Evolutionary conservation across 2,329 filamentous ascomycete genomes (phyloP).

Genomic region (Colletotrichum sp.): DNA sequence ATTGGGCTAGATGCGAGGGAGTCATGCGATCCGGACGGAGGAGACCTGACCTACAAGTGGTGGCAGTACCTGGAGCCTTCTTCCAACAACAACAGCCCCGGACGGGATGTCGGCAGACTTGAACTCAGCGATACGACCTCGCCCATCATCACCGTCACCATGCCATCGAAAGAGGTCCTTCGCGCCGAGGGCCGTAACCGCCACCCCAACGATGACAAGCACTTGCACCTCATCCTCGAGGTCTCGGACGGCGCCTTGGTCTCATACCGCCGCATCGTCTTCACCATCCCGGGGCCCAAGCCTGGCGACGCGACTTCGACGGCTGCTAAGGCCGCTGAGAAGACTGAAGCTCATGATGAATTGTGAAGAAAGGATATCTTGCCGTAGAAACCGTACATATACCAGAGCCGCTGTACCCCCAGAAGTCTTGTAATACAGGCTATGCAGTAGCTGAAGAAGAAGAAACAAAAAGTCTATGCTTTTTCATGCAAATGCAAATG

Average conservation of each 20-base stretch:
- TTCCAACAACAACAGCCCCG: slow-evolving; percentile 7
- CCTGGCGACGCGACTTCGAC: neutral
- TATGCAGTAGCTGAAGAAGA: neutral
- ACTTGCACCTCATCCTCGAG: slow-evolving; percentile 8
- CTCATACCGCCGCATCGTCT: neutral
- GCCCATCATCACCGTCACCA: neutral
- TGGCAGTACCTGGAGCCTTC: slow-evolving; percentile 22
- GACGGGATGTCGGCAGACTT: neutral
- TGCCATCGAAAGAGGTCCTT: neutral
- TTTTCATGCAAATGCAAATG: neutral
- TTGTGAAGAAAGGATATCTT: neutral
- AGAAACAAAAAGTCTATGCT: neutral
- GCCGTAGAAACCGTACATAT: neutral
- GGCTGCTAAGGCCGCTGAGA: neutral
- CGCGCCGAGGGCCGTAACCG: neutral
- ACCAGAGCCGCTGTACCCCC: neutral
- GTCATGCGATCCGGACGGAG: slow-evolving; percentile 23
- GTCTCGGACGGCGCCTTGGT: neutral
- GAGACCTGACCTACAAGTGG: slow-evolving; percentile 21
- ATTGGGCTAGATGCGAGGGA: slow-evolving; percentile 17
- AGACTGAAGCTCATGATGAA: neutral
- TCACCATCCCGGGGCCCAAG: neutral
- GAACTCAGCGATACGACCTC: neutral
- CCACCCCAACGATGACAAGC: slow-evolving; percentile 1
- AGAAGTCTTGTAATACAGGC: neutral